Evolutionary conservation across 2,329 filamentous ascomycete genomes (phyloP).

Genomic region (Tolypocladium ophioglossoides): DNA sequence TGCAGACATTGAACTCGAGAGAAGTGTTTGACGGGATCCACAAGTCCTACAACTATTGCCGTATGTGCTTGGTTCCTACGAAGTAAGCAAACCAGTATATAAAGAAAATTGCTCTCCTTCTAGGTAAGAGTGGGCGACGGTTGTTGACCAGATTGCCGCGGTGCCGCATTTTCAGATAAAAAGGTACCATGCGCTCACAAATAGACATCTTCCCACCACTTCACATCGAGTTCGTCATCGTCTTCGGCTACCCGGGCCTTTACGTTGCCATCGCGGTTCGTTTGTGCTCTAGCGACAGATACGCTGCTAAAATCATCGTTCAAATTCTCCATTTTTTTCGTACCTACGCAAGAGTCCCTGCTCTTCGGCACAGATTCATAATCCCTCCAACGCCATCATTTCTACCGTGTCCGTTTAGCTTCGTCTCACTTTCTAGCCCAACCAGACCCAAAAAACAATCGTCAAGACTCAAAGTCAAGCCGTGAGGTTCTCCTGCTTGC

Average conservation of each 20-base stretch:
- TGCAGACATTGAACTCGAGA: no score
- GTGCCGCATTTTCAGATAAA: no score
- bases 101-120: no score
- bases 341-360: neutral
- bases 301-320: neutral
- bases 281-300: neutral
- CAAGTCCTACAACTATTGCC: no score
- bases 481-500: conserved; percentile 10
- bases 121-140: no score
- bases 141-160: no score
- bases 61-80: no score
- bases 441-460: neutral
- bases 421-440: neutral
- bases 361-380: neutral
- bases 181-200: no score
- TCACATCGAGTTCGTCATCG: no score
- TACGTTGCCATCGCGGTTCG: neutral
- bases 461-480: neutral
- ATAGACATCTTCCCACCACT: no score
- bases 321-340: neutral
- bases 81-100: no score
- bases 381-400: neutral
- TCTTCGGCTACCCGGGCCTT: neutral
- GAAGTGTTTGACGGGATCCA: no score
- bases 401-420: neutral